Evolutionary conservation across 768 basidiomycete species (phyloP).

Genomic region (Tylopilus plumbeoviolaceoides): DNA sequence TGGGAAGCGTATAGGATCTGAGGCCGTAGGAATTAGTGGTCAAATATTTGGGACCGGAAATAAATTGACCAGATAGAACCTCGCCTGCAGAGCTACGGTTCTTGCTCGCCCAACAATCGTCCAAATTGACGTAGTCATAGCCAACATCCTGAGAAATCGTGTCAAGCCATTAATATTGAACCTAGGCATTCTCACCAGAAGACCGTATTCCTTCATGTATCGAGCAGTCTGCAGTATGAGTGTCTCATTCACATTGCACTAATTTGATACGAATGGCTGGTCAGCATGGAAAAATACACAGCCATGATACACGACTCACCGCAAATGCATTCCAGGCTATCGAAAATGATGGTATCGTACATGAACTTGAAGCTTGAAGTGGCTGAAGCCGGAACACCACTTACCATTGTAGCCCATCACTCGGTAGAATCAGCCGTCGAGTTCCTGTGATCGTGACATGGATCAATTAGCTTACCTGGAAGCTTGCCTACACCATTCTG

Average conservation of each 20-base stretch:
- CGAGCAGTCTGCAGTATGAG: conserved; percentile 47
- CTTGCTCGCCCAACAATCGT: conserved; percentile 62
- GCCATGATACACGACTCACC: conserved; percentile 31
- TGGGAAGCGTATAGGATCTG: conserved; percentile 50
- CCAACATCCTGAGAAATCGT: conserved; percentile 44
- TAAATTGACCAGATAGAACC: conserved; percentile 47
- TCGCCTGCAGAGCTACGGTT: conserved; percentile 47
- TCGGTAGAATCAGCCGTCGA: conserved; percentile 17
- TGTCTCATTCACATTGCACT: conserved; percentile 58
- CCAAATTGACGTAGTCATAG: conserved; percentile 56
- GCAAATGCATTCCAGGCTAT: conserved; percentile 66
- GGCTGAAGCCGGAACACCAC: not conserved
- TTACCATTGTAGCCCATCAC: conserved; percentile 32
- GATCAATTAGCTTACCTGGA: conserved; percentile 20
- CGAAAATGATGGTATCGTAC: conserved; percentile 3
- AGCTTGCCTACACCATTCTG: conserved; percentile 31
- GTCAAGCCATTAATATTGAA: no score
- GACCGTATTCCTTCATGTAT: conserved; percentile 49
- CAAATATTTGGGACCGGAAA: not conserved
- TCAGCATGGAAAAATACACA: not conserved
- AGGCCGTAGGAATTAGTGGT: not conserved
- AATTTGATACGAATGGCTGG: not conserved
- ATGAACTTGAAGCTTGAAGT: not conserved
- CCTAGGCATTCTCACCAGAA: conserved; percentile 34
- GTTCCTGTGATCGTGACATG: not conserved